Base-by-base conservation (phyloP, 2,329 filamentous ascomycete species). In the Cercospora zeae-maydis region DNA sequence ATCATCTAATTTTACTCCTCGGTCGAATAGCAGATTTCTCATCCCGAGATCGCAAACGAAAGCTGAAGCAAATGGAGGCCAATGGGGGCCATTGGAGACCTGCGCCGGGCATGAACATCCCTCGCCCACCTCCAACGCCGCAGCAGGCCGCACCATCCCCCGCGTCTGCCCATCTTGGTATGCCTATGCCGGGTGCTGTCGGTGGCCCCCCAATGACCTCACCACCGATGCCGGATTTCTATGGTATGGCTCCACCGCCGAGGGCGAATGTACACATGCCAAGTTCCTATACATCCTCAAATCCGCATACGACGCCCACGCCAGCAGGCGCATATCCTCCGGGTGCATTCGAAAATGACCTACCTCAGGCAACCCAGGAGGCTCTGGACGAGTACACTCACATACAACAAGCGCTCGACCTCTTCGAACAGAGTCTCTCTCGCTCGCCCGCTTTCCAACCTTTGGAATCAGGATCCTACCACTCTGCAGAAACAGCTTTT, bases 1-100 rank as follows among this genome's bases (percentile, higher is more conserved):
- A 99, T 74, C 92, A 97, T 74, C 78, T 97, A 4, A 84, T 96
- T 49, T 82, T 98, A 3, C 79, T 98, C 1, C 82, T 97, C 24
- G 92, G 87, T 8, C 87, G 95, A 2, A 81, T 96, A 13, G 85
- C 89, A 59, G 86, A 90, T 68, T 98, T 96, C 75, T 84, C 88
- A 1, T 85, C 88, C 0, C 87, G 85, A 67, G 95, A 98, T 74
- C 81, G 92, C 14, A 82, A 84, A 47, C 84, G 95, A 59, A 99
- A 99, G 75, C 79, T 90, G 54, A 88, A 84, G 71, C 85, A 85
- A 7, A 82, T 88, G 62, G 84, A 85, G 68, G 78, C 80, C 37
- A 84, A 85, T 69, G 84, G 85, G 10, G 81, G 83, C 51, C 77
- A 82, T 66, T 83, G 84, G 85, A 78, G 78, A 71, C 82, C 85